These are phyloP conservation scores for Stereum hirsutum DNA, from an alignment of 1,284 basidiomycete species.

Conservation along the genomic window DNA sequence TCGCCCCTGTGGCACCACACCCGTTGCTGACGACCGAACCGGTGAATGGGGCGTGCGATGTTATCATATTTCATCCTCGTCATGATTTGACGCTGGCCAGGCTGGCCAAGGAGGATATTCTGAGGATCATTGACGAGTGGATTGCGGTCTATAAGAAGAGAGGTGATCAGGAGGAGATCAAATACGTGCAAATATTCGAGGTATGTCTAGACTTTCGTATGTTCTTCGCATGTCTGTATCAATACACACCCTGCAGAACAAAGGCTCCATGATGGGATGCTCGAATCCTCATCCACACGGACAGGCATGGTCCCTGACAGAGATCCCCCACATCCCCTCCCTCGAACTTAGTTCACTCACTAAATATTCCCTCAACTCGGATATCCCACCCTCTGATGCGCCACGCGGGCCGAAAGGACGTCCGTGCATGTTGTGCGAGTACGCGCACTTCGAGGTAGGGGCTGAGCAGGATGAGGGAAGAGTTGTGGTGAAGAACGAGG, in stretches of 20 bases:
- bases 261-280: slow-evolving; percentile 94
- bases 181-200: slow-evolving; percentile 88
- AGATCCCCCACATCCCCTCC: slow-evolving; percentile 63
- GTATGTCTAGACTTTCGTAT: no score
- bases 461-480: slow-evolving; percentile 39
- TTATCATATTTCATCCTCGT: slow-evolving; percentile 83
- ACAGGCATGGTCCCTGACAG: slow-evolving; percentile 82
- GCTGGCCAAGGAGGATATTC: slow-evolving; percentile 55
- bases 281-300: slow-evolving; percentile 96
- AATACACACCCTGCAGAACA: slow-evolving; percentile 53
- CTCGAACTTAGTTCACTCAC: slow-evolving; percentile 55
- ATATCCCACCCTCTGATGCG: slow-evolving; percentile 29
- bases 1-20: slow-evolving; percentile 37
- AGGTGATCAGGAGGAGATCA: slow-evolving; percentile 55
- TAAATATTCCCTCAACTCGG: slow-evolving; percentile 36
- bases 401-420: slow-evolving; percentile 49
- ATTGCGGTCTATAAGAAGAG: slow-evolving; percentile 53
- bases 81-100: slow-evolving; percentile 89
- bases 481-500: slow-evolving; percentile 66
- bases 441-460: slow-evolving; percentile 65
- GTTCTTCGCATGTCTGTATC: no score
- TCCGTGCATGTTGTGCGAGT: slow-evolving; percentile 80
- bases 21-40: slow-evolving; percentile 65
- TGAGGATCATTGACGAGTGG: slow-evolving; percentile 74
- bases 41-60: slow-evolving; percentile 81